Percentiles rank a stretch among this genome's conserved stretches.
Conservation (phyloP, 1,139 yeast species). For the Yamadazyma membranifaciens region DNA sequence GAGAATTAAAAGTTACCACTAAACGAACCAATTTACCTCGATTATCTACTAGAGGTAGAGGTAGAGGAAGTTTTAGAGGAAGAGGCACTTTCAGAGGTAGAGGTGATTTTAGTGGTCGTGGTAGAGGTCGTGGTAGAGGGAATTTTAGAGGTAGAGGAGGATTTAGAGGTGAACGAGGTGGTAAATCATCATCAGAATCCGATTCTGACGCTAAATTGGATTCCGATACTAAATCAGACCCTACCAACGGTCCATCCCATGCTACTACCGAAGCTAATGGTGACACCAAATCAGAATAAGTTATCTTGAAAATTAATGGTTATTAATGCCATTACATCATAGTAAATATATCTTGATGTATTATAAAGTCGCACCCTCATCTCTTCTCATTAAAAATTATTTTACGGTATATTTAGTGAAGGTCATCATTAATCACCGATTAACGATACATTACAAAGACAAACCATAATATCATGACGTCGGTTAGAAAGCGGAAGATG, state of each 20-base stretch:
- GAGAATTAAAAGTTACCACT: slow-evolving; percentile 35
- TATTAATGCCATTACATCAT: no score
- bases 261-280: no score
- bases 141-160: slow-evolving; percentile 7
- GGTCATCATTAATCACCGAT: no score
- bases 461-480: slow-evolving; percentile 46
- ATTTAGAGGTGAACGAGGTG: slow-evolving; percentile 3
- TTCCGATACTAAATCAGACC: no score
- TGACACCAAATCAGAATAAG: no score
- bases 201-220: no score
- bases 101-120: slow-evolving; percentile 7
- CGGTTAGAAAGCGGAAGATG: slow-evolving; percentile 87
- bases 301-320: no score
- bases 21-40: slow-evolving; percentile 44
- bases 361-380: no score
- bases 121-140: slow-evolving; percentile 5
- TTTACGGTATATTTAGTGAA: neutral
- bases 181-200: slow-evolving; percentile 5
- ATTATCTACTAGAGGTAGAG: slow-evolving; percentile 17
- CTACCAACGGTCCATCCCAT: no score
- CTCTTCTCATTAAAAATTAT: no score
- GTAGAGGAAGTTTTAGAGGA: slow-evolving; percentile 11
- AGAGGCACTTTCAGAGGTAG: slow-evolving; percentile 7
- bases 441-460: no score
- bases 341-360: no score